A percentile compares a stretch with the other conserved stretches of the same genome.
These are phyloP conservation scores for Phytophthora sojae DNA, from an alignment of 352 stramenopile species.

Conservation along the genomic window DNA sequence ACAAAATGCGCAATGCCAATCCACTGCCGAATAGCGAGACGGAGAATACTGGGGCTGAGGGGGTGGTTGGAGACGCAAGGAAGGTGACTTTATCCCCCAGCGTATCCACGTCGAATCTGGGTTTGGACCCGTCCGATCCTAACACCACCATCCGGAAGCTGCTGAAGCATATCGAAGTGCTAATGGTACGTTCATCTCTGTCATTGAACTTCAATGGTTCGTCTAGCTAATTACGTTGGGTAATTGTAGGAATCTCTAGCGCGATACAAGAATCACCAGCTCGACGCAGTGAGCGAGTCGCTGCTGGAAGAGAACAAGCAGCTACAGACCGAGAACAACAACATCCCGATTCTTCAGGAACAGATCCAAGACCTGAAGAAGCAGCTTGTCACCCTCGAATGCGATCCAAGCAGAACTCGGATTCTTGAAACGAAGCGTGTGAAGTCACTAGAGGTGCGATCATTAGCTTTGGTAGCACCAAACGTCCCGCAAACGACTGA, in stretches of 20 bases:
- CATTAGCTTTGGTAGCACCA: neutral
- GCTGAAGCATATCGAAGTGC: conserved; percentile 84
- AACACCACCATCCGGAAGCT: conserved; percentile 85
- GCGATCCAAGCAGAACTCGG: neutral
- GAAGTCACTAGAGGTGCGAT: conserved; percentile 53
- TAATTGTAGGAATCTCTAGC: conserved; percentile 58
- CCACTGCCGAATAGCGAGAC: conserved; percentile 21
- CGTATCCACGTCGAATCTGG: conserved; percentile 61
- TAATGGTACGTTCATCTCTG: conserved; percentile 54
- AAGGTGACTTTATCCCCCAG: conserved; percentile 24
- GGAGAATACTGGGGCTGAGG: conserved; percentile 8
- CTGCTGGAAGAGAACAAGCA: conserved; percentile 72
- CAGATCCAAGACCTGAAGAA: conserved; percentile 78
- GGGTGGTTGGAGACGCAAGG: neutral
- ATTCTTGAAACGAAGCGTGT: conserved; percentile 37
- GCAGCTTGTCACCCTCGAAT: conserved; percentile 30
- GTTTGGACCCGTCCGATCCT: conserved; percentile 81
- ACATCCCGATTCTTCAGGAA: conserved; percentile 83
- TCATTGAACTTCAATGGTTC: neutral
- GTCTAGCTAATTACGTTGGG: neutral
- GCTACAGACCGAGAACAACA: conserved; percentile 86
- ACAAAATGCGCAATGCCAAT: conserved; percentile 69
- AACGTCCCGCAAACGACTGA: neutral
- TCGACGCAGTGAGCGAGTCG: conserved; percentile 55
- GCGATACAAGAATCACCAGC: conserved; percentile 60